Evolutionary conservation across 768 basidiomycete genomes (phyloP), one percentile per base, ranked within the genome.

Genomic region (Lactarius vividus): DNA sequence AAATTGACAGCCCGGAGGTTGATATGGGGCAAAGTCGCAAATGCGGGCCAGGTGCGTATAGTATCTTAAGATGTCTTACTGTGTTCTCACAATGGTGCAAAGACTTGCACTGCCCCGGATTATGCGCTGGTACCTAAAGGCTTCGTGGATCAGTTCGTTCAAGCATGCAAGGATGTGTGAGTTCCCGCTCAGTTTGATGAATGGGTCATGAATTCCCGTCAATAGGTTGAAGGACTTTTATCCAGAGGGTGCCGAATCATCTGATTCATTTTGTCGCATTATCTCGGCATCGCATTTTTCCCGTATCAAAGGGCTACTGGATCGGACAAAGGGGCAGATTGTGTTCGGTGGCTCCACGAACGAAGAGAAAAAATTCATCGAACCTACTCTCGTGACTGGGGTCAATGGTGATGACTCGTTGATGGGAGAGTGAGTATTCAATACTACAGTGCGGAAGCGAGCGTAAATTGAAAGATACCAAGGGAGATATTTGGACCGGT

Each of bases 401-500:
- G 86, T 93, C 3, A 74, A 78, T 42, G 71, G 68, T 0, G 84
- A 84, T 62, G 93, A 95, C 75, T 82, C 88, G 0, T 75, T 94
- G 66, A 90, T 95, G 89, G 80, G 81, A 73, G 87, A 90, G 90
- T 89, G 70, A 58, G 87, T 79, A 2, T 31, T 20, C 35, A n/a
- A 56, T 65, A 2, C 20, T 56, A 59, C 9, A 26, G 15, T 65
- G n/a, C 7, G 11, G 9, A 31, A 26, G 33, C 13, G 46, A 39
- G 35, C 31, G 29, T 13, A 57, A 40, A 15, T 26, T 52, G 39
- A 65, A 46, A 37, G 57, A 13, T 4, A 16, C 52, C 0, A 68
- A 92, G 91, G 67, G 94, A 95, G 72, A 81, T 94, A 52, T 94
- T 96, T 70, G 94, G 92, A 0, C 93, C 94, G 9, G 70, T 96